phyloP scores from a whole-genome alignment of 2,329 filamentous ascomycete species.

The Fusarium kyushuense region DNA sequence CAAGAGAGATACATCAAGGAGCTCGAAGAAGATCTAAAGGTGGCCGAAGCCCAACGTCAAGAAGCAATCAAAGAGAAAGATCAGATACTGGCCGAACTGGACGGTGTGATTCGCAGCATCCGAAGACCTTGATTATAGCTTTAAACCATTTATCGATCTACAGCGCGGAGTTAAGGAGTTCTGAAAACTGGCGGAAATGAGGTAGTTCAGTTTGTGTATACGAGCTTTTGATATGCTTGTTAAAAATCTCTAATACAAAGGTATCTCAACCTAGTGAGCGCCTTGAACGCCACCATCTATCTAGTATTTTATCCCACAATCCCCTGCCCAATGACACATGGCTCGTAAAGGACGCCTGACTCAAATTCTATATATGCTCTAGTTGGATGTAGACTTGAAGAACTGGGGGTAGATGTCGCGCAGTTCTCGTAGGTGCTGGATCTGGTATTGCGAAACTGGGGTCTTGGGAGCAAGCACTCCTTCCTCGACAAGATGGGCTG shows the following conservation, averaged over 20 bases:
- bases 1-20: slow-evolving; percentile 76
- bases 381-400: slow-evolving; percentile 70
- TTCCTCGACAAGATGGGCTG: slow-evolving; percentile 86
- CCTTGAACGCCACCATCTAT: slow-evolving; percentile 35
- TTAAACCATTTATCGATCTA: slow-evolving; percentile 13
- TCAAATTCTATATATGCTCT: background rate
- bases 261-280: slow-evolving; percentile 26
- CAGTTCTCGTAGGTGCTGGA: slow-evolving; percentile 81
- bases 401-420: slow-evolving; percentile 83
- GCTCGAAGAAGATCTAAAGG: slow-evolving; percentile 73
- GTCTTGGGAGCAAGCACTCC: slow-evolving; percentile 71
- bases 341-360: background rate
- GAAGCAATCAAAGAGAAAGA: slow-evolving; percentile 74
- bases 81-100: slow-evolving; percentile 69
- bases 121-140: slow-evolving; percentile 63
- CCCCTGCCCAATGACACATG: background rate
- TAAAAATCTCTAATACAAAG: slow-evolving; percentile 25
- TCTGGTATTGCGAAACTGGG: slow-evolving; percentile 78
- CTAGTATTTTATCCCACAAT: slow-evolving; percentile 14
- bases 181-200: background rate
- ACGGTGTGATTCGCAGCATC: slow-evolving; percentile 70
- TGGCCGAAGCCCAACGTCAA: slow-evolving; percentile 71
- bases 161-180: slow-evolving; percentile 42
- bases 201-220: background rate
- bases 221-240: slow-evolving; percentile 4